Percentiles rank a stretch among this genome's conserved stretches.
Conservation (phyloP, 257 asterid species). For the Gentiana dahurica region DNA sequence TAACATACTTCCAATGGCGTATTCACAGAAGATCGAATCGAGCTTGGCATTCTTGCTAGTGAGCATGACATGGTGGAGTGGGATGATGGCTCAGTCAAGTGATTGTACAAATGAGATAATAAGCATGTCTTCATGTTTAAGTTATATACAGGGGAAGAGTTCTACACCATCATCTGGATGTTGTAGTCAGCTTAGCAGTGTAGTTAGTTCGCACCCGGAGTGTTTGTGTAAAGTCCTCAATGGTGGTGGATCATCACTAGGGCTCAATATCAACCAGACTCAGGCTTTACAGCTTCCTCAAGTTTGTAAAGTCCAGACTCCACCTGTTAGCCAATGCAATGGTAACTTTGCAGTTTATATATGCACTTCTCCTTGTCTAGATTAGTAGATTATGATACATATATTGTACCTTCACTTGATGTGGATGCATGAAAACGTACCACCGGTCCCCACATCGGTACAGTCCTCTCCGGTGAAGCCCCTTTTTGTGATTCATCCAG, state of each 20-base stretch:
- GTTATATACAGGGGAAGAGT: slow-evolving; percentile 61
- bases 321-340: slow-evolving; percentile 47
- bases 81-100: slow-evolving; percentile 29
- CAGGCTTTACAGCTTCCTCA: slow-evolving; percentile 64
- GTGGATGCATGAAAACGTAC: too few relatives aligned
- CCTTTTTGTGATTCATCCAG: too few relatives aligned
- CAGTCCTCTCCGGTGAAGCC: too few relatives aligned
- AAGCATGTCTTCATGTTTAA: slow-evolving; percentile 83
- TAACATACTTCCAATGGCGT: slow-evolving; percentile 25
- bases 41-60: slow-evolving; percentile 23
- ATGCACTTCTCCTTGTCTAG: background rate
- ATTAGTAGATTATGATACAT: too few relatives aligned
- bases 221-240: slow-evolving; percentile 66
- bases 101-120: slow-evolving; percentile 62
- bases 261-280: slow-evolving; percentile 64
- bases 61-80: slow-evolving; percentile 16
- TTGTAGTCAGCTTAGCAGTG: slow-evolving; percentile 60
- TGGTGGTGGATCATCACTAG: slow-evolving; percentile 54
- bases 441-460: too few relatives aligned
- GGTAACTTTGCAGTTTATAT: slow-evolving; percentile 17
- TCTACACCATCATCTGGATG: slow-evolving; percentile 57
- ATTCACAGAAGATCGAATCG: slow-evolving; percentile 14
- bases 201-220: slow-evolving; percentile 48
- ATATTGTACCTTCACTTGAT: too few relatives aligned
- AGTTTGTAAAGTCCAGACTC: slow-evolving; percentile 67